phyloP scores from a whole-genome alignment of 805 yeast genomes.

The Sungouiozyma intestinalis region DNA sequence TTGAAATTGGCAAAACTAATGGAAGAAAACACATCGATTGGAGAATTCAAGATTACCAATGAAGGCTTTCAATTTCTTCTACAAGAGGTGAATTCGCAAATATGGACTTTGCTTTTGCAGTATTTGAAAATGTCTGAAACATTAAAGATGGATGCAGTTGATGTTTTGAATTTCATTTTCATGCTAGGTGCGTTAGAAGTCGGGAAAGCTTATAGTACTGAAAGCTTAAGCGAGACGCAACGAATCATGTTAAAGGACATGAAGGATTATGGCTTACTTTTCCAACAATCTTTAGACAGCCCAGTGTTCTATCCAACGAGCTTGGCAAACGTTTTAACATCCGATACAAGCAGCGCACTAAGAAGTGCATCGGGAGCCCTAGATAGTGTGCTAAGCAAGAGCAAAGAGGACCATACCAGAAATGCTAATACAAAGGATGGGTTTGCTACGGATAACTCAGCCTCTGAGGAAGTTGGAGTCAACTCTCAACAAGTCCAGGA shows the following conservation, averaged over 20 bases:
- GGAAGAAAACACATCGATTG: slow-evolving; percentile 45
- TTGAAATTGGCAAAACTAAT: slow-evolving; percentile 75
- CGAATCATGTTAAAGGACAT: slow-evolving; percentile 78
- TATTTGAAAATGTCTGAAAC: slow-evolving; percentile 78
- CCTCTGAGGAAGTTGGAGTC: slow-evolving; percentile 19
- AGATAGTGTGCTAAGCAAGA: slow-evolving; percentile 47
- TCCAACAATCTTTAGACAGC: slow-evolving; percentile 48
- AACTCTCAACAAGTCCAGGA: slow-evolving; percentile 19
- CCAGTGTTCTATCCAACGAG: slow-evolving; percentile 80
- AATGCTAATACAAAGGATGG: slow-evolving; percentile 7
- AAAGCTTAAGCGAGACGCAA: slow-evolving; percentile 70
- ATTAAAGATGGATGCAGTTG: slow-evolving; percentile 89
- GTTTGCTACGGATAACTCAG: slow-evolving; percentile 7
- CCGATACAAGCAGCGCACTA: slow-evolving; percentile 57
- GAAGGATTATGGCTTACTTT: slow-evolving; percentile 83
- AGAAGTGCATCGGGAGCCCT: slow-evolving; percentile 68
- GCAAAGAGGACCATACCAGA: slow-evolving; percentile 9
- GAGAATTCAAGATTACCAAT: slow-evolving; percentile 63
- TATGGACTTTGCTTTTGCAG: slow-evolving; percentile 85
- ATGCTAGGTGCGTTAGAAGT: slow-evolving; percentile 86
- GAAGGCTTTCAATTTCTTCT: slow-evolving; percentile 88
- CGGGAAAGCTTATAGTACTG: slow-evolving; percentile 73
- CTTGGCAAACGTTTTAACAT: slow-evolving; percentile 78
- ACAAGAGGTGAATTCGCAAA: slow-evolving; percentile 88
- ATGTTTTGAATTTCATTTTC: slow-evolving; percentile 85